Conservation (phyloP, 1,139 yeast species). For the Hansenula lynferdii region DNA sequence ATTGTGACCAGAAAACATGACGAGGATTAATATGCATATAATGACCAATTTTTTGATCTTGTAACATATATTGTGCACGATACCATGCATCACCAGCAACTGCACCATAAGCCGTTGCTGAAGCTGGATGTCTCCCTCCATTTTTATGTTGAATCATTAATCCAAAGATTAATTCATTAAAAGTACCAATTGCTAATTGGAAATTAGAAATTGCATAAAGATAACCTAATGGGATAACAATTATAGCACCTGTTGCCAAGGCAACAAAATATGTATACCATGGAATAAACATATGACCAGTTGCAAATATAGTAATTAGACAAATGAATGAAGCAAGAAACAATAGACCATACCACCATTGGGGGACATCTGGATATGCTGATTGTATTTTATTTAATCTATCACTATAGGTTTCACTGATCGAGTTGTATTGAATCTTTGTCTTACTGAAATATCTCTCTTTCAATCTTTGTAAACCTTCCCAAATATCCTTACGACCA, state of each 20-base stretch:
- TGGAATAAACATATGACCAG: slow-evolving; percentile 43
- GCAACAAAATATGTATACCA: slow-evolving; percentile 44
- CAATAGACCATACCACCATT: slow-evolving; percentile 34
- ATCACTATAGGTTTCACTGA: slow-evolving; percentile 25
- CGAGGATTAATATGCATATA: slow-evolving; percentile 45
- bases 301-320: slow-evolving; percentile 30
- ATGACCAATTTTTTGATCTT: slow-evolving; percentile 44
- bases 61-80: slow-evolving; percentile 44
- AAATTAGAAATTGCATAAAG: slow-evolving; percentile 46
- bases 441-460: background rate
- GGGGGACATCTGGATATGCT: slow-evolving; percentile 37
- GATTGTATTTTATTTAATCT: slow-evolving; percentile 37
- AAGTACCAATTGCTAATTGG: slow-evolving; percentile 47
- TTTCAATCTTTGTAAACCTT: slow-evolving; percentile 1
- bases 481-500: background rate
- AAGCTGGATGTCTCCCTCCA: slow-evolving; percentile 36
- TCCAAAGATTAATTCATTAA: slow-evolving; percentile 46
- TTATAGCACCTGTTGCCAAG: slow-evolving; percentile 36
- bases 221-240: slow-evolving; percentile 47
- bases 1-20: slow-evolving; percentile 41
- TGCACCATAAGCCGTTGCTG: slow-evolving; percentile 45
- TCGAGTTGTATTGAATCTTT: background rate
- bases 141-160: slow-evolving; percentile 32
- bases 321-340: slow-evolving; percentile 33
- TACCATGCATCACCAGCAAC: slow-evolving; percentile 53